These are phyloP conservation scores for Platanthera guangdongensis DNA, from an alignment of 106 monocot genomes.

Conservation along the genomic window DNA sequence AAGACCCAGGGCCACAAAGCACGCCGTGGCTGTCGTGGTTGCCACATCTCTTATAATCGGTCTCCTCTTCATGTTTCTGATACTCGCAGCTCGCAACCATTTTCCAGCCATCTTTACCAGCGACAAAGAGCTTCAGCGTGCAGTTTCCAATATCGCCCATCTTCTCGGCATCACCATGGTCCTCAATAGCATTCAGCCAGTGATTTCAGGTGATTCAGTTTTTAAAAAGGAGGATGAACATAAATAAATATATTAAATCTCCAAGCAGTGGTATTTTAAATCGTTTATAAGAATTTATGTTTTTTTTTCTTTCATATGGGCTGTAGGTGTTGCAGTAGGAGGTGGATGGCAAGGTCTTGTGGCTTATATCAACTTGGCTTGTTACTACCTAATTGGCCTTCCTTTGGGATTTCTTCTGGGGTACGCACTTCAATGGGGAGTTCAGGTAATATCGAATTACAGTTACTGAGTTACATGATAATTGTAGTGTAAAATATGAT, in stretches of 20 bases:
- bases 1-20: constrained; percentile 33
- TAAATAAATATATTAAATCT: too few relatives aligned
- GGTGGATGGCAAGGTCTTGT: constrained; percentile 59
- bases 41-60: constrained; percentile 19
- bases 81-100: constrained; percentile 15
- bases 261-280: background rate
- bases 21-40: constrained; percentile 28
- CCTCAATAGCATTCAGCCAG: constrained; percentile 53
- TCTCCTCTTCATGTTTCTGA: constrained; percentile 14
- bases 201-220: constrained; percentile 32
- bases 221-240: background rate
- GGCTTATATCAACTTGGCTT: constrained; percentile 52
- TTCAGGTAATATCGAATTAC: background rate
- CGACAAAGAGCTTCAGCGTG: constrained; percentile 12
- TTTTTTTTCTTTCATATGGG: background rate
- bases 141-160: constrained; percentile 19
- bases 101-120: constrained; percentile 29
- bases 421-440: constrained; percentile 25
- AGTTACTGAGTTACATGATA: too few relatives aligned
- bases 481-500: too few relatives aligned
- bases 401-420: constrained; percentile 46
- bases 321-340: constrained; percentile 65
- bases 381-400: constrained; percentile 55
- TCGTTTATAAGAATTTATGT: background rate
- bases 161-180: constrained; percentile 34